Percentiles rank a stretch among this genome's conserved stretches.
phyloP scores from a whole-genome alignment of 306 rosid genomes.

The Potentilla sterilis region DNA sequence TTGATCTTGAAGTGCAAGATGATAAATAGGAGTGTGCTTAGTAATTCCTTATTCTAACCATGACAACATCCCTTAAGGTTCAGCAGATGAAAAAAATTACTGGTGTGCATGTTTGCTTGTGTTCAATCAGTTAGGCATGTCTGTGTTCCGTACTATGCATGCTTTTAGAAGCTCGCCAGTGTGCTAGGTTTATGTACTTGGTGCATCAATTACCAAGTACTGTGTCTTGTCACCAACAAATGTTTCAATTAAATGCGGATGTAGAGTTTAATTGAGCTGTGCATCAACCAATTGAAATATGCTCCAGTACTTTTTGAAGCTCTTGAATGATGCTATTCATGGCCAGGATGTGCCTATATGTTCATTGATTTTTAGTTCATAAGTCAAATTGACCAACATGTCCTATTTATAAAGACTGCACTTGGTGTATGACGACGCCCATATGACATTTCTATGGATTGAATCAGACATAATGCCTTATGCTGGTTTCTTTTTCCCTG shows the following conservation, averaged over 20 bases:
- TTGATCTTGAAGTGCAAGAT: not conserved
- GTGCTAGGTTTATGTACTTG: not conserved
- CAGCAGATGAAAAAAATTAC: not conserved
- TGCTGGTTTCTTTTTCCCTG: not conserved
- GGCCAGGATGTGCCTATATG: not conserved
- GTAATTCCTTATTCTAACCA: not conserved
- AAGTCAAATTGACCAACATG: not conserved
- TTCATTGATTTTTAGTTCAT: not conserved
- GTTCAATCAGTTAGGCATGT: not conserved
- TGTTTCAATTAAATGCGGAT: not conserved
- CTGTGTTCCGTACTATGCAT: not conserved
- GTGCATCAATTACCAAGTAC: no score
- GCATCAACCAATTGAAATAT: not conserved
- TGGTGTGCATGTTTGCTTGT: not conserved
- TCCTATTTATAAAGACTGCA: not conserved
- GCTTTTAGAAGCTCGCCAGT: not conserved
- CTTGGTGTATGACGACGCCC: not conserved
- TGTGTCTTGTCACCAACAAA: not conserved
- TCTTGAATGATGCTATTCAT: not conserved
- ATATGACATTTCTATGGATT: no score
- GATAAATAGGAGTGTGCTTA: not conserved
- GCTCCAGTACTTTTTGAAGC: not conserved
- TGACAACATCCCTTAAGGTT: not conserved
- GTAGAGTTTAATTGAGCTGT: not conserved
- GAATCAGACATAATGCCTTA: not conserved